phyloP scores from a whole-genome alignment of 2,329 filamentous ascomycete species.

The Aspergillus sp. region DNA sequence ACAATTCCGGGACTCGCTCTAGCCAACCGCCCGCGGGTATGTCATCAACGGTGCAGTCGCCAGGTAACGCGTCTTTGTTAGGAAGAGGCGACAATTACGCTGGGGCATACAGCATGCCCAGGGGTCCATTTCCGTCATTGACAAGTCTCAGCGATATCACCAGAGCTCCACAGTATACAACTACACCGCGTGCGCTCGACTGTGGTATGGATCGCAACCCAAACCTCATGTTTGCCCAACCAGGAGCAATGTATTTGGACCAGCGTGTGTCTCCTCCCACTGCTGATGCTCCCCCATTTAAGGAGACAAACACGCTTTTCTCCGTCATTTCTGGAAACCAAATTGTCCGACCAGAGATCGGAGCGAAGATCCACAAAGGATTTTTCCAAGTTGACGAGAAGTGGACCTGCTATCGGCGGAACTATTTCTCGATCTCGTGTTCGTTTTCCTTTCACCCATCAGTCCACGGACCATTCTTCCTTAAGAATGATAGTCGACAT shows the following conservation, averaged over 20 bases:
- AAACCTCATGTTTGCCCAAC: slow-evolving; percentile 30
- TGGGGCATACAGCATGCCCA: slow-evolving; percentile 33
- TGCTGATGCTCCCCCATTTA: slow-evolving; percentile 45
- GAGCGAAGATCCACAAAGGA: slow-evolving; percentile 81
- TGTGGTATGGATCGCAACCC: slow-evolving; percentile 31
- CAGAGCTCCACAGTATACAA: slow-evolving; percentile 34
- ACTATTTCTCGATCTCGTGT: slow-evolving; percentile 85
- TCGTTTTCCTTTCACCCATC: slow-evolving; percentile 71
- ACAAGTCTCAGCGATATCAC: slow-evolving; percentile 33
- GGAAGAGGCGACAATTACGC: slow-evolving; percentile 42
- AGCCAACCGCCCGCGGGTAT: slow-evolving; percentile 50
- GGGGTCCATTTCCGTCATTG: slow-evolving; percentile 32
- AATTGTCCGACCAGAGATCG: slow-evolving; percentile 69
- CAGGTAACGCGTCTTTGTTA: slow-evolving; percentile 29
- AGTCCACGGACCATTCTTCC: slow-evolving; percentile 56
- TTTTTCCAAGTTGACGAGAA: slow-evolving; percentile 79
- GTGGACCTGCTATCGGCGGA: slow-evolving; percentile 90
- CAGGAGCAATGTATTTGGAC: slow-evolving; percentile 23
- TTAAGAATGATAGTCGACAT: slow-evolving; percentile 49
- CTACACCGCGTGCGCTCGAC: slow-evolving; percentile 33
- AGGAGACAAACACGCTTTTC: slow-evolving; percentile 38
- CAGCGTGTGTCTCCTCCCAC: slow-evolving; percentile 29
- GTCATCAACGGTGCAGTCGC: slow-evolving; percentile 39
- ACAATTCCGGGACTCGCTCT: slow-evolving; percentile 16
- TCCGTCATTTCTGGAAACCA: slow-evolving; percentile 36